Conservation (phyloP, 225 moss, liverwort and hornwort genomes). For the Rhytidiadelphus loreus region DNA sequence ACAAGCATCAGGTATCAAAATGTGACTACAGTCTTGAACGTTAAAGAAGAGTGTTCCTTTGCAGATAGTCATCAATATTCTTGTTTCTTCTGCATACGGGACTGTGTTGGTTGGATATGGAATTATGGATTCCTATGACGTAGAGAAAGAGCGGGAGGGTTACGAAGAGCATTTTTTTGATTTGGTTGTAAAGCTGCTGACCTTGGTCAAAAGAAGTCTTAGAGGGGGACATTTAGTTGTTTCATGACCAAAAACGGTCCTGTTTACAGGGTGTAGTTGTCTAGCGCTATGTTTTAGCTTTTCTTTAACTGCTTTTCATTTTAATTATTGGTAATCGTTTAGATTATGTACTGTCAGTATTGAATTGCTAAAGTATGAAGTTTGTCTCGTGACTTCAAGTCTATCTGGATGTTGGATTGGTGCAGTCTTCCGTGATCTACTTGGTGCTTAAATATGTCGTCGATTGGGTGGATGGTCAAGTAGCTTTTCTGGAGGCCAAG, state of each 20-base stretch:
- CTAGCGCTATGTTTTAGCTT: background rate
- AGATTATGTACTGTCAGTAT: background rate
- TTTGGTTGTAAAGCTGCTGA: background rate
- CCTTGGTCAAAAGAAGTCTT: background rate
- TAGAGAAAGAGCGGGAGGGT: background rate
- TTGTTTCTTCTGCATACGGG: background rate
- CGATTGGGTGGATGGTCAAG: conserved; percentile 99
- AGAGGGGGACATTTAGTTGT: background rate
- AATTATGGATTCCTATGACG: background rate
- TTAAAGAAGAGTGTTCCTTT: background rate
- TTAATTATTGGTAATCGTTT: background rate
- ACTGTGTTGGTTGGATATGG: background rate
- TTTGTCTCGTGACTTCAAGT: background rate
- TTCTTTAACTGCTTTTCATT: background rate
- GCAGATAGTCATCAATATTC: background rate
- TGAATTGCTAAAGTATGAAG: background rate
- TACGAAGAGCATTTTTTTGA: background rate
- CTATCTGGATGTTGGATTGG: conserved; percentile 2
- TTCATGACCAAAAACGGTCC: background rate
- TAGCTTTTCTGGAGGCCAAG: conserved; percentile 94
- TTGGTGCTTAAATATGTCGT: conserved; percentile 98
- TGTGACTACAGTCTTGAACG: background rate
- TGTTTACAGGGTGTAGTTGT: background rate
- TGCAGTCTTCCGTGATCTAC: conserved; percentile 98
- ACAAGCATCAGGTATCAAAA: conserved; percentile 76